Evolutionary conservation across 495 filamentous ascomycete genomes (phyloP).

Genomic region (Paragyromitra xinjiangensis): DNA sequence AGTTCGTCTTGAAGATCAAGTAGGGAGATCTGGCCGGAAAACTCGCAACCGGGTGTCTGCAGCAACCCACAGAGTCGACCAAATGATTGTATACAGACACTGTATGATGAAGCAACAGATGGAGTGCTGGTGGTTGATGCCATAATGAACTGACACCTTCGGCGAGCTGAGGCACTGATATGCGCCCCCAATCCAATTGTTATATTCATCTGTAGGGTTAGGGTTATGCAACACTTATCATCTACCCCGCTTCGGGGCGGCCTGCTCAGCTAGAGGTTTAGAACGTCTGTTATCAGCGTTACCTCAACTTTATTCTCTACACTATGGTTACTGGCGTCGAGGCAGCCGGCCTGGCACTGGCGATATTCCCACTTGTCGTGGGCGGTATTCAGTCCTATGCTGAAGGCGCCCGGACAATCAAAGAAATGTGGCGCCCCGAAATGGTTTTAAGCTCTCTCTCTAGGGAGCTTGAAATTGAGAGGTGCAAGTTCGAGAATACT

Average conservation of each 20-base stretch:
- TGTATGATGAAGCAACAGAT: slow-evolving; percentile 41
- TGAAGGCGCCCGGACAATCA: slow-evolving; percentile 39
- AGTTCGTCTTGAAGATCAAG: slow-evolving; percentile 50
- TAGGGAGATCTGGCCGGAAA: slow-evolving; percentile 26
- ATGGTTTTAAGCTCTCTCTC: slow-evolving; percentile 9
- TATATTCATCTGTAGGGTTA: slow-evolving; percentile 19
- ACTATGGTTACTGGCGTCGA: slow-evolving; percentile 44
- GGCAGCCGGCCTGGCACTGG: slow-evolving; percentile 54
- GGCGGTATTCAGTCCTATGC: slow-evolving; percentile 51
- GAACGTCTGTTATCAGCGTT: slow-evolving; percentile 1
- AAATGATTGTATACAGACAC: slow-evolving; percentile 38
- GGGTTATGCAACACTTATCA: slow-evolving; percentile 6
- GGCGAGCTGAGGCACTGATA: not conserved
- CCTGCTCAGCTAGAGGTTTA: not conserved
- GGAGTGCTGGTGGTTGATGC: not conserved
- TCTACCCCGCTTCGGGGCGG: slow-evolving; percentile 21
- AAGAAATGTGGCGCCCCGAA: slow-evolving; percentile 7
- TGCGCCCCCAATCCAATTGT: not conserved
- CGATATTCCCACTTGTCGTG: slow-evolving; percentile 57
- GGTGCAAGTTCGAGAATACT: slow-evolving; percentile 52
- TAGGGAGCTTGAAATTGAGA: slow-evolving; percentile 40
- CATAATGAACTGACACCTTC: not conserved
- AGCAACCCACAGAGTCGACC: slow-evolving; percentile 22
- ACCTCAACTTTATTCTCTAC: not conserved
- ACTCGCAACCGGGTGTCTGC: slow-evolving; percentile 6